Evolutionary conservation across 495 filamentous ascomycete species (phyloP), one percentile per base, ranked within the genome.

Genomic region (Penicillium canariense): DNA sequence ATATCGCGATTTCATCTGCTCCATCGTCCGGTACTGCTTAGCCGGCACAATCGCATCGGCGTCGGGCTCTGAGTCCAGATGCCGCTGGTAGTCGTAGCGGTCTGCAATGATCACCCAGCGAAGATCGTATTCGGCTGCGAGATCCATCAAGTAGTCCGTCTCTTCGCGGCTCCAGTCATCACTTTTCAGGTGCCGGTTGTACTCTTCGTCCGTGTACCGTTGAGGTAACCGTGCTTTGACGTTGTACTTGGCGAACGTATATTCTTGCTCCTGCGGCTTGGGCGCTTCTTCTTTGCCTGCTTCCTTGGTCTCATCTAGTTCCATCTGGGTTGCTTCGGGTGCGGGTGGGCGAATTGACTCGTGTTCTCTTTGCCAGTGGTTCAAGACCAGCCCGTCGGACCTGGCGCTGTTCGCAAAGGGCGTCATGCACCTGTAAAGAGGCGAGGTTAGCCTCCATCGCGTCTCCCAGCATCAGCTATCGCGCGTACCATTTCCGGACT

Each of bases 91-190:
- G 20, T 96, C 89, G 69, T 96, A 98, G 11, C 91, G 88, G 65
- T 98, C 94, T 69, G 84, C 88, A 40, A 98, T 90, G n/a, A 98
- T 71, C 14, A 91, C 74, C 87, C 94, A 98, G 50, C 92, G 84
- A 39, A 96, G 75, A 59, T 94, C 90, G 61, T 84, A 96, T 11
- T 93, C 85, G 40, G 79, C 76, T 10, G 79, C 87, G 23, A 93
- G 61, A 23, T 83, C 72, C 65, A 97, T 76, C 53, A 98, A 72
- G 63, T 96, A 96, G 62, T 96, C 91, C 5, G 94, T 97, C 69
- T 98, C 94, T 47, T 91, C 87, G 55, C 87, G 88, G 17, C 88
- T 84, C 94, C 94, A 98, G 51, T 91, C 83, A 26, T 81, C 73
- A 60, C 76, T 86, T 59, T 82, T 81, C 36, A 98, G 67, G 59